These are phyloP conservation scores for Pestalotiopsis sp. DNA, from an alignment of 2,329 filamentous ascomycete species.

Conservation along the genomic window DNA sequence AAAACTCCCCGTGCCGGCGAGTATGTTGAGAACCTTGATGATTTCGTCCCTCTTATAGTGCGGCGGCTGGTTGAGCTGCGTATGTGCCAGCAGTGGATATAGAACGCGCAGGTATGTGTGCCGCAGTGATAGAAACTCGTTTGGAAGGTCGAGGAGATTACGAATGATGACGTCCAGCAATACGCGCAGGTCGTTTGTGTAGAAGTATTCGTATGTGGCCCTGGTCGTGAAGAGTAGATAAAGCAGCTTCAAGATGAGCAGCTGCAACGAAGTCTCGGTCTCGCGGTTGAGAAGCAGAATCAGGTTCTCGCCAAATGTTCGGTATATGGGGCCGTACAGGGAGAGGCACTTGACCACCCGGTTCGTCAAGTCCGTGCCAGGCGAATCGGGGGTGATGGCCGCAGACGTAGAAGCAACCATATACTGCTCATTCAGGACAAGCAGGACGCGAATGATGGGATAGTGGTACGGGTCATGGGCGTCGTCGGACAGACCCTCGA, in stretches of 20 bases:
- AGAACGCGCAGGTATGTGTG: constrained; percentile 95
- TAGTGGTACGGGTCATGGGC: constrained; percentile 94
- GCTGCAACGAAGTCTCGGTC: constrained; percentile 88
- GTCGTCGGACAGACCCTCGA: constrained; percentile 86
- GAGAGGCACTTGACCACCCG: constrained; percentile 91
- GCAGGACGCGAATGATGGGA: constrained; percentile 88
- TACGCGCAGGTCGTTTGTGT: constrained; percentile 94
- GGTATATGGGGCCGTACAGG: constrained; percentile 76
- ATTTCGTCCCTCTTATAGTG: constrained; percentile 93
- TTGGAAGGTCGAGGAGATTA: constrained; percentile 92
- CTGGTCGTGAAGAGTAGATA: constrained; percentile 94
- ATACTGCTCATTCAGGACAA: constrained; percentile 97
- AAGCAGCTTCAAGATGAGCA: constrained; percentile 93
- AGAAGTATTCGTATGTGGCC: constrained; percentile 95
- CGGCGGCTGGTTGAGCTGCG: constrained; percentile 81
- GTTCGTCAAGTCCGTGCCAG: constrained; percentile 71
- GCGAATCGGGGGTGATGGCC: constrained; percentile 39
- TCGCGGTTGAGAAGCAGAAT: constrained; percentile 94
- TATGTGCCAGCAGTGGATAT: constrained; percentile 87
- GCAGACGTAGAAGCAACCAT: constrained; percentile 74
- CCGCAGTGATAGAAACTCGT: constrained; percentile 74
- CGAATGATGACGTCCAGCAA: constrained; percentile 94
- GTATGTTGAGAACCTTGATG: constrained; percentile 70
- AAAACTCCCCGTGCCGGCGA: constrained; percentile 65
- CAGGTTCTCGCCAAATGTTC: constrained; percentile 96